These are phyloP conservation scores for Chondrostereum purpureum DNA, from an alignment of 1,284 basidiomycete genomes.

Conservation along the genomic window DNA sequence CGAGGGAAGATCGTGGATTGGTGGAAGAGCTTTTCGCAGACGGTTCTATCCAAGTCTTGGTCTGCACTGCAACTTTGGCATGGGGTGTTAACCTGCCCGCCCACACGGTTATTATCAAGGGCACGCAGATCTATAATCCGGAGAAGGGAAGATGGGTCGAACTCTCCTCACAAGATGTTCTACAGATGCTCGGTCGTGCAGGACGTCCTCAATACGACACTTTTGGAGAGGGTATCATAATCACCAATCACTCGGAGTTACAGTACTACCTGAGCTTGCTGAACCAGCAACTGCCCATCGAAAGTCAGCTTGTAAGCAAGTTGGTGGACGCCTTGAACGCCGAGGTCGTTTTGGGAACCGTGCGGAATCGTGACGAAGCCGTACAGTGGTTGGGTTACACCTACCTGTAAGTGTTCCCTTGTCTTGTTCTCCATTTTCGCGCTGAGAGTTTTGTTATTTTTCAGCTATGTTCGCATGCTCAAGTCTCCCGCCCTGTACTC, in stretches of 20 bases:
- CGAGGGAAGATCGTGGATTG: conserved; percentile 85
- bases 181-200: conserved; percentile 98
- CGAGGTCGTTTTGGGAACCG: conserved; percentile 94
- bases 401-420: conserved; percentile 64
- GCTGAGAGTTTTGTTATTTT: conserved; percentile 8
- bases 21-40: conserved; percentile 96
- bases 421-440: conserved; percentile 3
- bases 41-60: conserved; percentile 89
- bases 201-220: conserved; percentile 98
- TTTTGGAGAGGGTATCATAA: conserved; percentile 96
- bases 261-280: conserved; percentile 94
- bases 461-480: conserved; percentile 97
- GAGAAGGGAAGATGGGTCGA: conserved; percentile 98
- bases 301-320: conserved; percentile 90
- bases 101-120: conserved; percentile 98
- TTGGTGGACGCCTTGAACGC: conserved; percentile 97
- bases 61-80: conserved; percentile 96
- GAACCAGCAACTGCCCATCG: conserved; percentile 96
- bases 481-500: conserved; percentile 86
- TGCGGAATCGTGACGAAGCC: conserved; percentile 94
- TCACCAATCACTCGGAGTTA: conserved; percentile 95
- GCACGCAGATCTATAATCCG: conserved; percentile 98
- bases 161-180: conserved; percentile 91
- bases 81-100: conserved; percentile 99
- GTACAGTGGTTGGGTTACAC: conserved; percentile 97